Evolutionary conservation across 805 yeast species (phyloP), one percentile per base, ranked within the genome.

Genomic region (Candida suzukii): DNA sequence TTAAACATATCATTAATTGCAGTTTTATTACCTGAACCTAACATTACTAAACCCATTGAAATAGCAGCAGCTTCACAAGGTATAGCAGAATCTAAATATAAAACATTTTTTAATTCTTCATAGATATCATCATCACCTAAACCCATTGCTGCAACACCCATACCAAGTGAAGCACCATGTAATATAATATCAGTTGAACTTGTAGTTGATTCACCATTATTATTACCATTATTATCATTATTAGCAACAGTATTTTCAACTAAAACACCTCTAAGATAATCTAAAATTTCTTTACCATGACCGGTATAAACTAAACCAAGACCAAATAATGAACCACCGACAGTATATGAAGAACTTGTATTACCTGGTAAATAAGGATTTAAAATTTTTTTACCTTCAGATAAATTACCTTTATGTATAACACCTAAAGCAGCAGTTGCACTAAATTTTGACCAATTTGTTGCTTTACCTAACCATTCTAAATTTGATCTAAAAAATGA

Each of bases 361-460:
- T 67, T 66, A 4, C 91, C 91, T 31, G 98, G 96, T 46, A 93
- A 73, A 58, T 93, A 93, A 18, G 98, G 98, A 50, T 83, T 82
- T 58, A 93, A 74, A 39, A 91, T 78, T 48, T 81, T 76, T 58
- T 80, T 80, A 41, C 98, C 99, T 58, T 88, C 95, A 0, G 95
- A 76, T 43, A 93, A 71, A 61, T 91, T 91, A 41, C 99, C 98
- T 57, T 83, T 85, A 61, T 93, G 98, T 51, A 93, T 90, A 25
- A 91, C 98, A 58, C 99, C 99, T 46, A 93, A 69, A 13, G 98
- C 97, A 9, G 98, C 98, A 13, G 98, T 91, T 2, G 98, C 97
- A 0, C 96, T 80, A 61, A 93, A 93, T 59, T 91, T 93, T 6
- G 97, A 88, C 99, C 99, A 93, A 63, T 91, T 88, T 37, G 91